Evolutionary conservation across 441 rosid species (phyloP).

Genomic region (Sinapis alba): DNA sequence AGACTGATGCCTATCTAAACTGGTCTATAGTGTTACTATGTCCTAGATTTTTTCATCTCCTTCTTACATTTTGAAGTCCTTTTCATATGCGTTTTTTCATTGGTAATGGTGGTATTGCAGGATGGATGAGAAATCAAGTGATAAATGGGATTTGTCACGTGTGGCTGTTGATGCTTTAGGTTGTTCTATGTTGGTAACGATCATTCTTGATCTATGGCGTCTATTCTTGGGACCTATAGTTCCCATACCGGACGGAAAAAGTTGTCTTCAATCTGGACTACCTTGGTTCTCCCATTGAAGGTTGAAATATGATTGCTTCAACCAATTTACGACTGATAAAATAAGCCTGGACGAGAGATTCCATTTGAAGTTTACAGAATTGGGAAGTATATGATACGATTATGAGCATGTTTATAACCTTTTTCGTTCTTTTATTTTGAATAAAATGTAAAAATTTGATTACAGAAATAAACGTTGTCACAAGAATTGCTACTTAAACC

Average conservation of each 20-base stretch:
- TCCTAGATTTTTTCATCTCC: neutral
- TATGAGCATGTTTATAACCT: neutral
- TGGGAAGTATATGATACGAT: neutral
- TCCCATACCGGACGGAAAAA: conserved; percentile 52
- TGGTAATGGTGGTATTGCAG: conserved; percentile 41
- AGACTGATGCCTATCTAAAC: neutral
- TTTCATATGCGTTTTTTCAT: neutral
- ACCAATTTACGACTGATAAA: neutral
- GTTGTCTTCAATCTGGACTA: conserved; percentile 71
- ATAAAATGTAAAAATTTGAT: too few relatives aligned
- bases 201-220: conserved; percentile 97
- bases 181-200: conserved; percentile 95
- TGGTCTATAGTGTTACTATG: neutral
- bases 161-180: conserved; percentile 96
- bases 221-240: conserved; percentile 91
- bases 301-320: conserved; percentile 31
- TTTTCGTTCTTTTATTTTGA: too few relatives aligned
- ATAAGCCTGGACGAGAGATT: neutral
- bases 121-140: conserved; percentile 89
- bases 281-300: conserved; percentile 72
- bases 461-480: too few relatives aligned
- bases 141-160: conserved; percentile 77
- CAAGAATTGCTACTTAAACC: too few relatives aligned
- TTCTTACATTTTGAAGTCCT: neutral
- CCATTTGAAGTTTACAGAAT: neutral